These are phyloP conservation scores for Solanum rostratum DNA, from an alignment of 257 asterid genomes.

Conservation along the genomic window DNA sequence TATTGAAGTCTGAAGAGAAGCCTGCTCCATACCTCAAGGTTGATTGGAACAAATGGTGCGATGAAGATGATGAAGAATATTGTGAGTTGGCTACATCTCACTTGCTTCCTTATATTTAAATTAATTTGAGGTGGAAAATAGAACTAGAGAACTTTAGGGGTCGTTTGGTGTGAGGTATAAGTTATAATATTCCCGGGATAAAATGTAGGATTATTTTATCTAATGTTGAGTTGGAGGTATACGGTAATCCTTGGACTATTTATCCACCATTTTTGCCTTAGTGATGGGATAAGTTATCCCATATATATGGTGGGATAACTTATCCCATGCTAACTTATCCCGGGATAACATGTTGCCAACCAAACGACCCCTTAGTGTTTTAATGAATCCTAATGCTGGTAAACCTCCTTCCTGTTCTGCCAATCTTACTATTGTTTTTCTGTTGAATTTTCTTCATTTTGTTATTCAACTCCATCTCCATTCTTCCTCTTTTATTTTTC, in stretches of 20 bases:
- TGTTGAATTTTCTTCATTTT: neutral
- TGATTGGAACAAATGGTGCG: conserved; percentile 92
- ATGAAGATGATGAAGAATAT: conserved; percentile 76
- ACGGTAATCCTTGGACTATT: too few species aligned
- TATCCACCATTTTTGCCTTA: too few species aligned
- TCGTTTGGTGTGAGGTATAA: too few species aligned
- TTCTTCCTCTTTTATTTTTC: neutral
- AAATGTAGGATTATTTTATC: too few species aligned
- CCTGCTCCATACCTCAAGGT: conserved; percentile 81
- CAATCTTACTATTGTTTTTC: neutral
- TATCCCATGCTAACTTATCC: too few species aligned
- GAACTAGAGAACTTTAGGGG: neutral
- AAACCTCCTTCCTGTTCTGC: neutral
- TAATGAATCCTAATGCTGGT: neutral
- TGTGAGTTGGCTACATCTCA: conserved; percentile 36
- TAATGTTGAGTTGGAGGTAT: too few species aligned
- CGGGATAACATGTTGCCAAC: too few species aligned
- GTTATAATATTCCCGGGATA: too few species aligned
- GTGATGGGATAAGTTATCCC: too few species aligned
- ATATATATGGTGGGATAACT: too few species aligned
- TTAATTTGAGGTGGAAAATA: neutral
- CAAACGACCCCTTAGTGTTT: neutral
- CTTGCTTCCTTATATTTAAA: neutral
- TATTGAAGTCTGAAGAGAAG: conserved; percentile 65
- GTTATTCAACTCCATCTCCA: neutral